phyloP scores from a whole-genome alignment of 495 filamentous ascomycete species.

The Friedmanniomyces simplex region DNA sequence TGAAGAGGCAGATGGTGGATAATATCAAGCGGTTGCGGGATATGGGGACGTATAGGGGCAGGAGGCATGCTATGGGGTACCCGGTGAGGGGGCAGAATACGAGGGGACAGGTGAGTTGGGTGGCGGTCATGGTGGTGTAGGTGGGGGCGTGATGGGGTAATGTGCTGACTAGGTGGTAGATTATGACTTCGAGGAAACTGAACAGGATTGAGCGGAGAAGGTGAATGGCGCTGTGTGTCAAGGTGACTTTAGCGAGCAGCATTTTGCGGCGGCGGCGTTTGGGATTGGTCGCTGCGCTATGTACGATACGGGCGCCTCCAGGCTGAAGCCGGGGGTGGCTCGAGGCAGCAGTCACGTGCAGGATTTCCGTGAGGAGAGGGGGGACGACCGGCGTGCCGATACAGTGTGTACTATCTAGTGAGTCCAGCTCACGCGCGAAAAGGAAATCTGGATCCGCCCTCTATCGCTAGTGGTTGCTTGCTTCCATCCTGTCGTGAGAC shows the following conservation, averaged over 20 bases:
- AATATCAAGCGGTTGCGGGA: conserved; percentile 81
- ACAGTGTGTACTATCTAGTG: neutral
- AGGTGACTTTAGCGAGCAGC: neutral
- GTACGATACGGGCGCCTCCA: neutral
- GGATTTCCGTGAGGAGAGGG: neutral
- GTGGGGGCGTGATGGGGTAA: neutral
- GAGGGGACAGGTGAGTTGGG: conserved; percentile 54
- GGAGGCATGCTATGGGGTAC: conserved; percentile 79
- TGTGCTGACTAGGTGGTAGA: conserved; percentile 38
- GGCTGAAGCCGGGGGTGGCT: neutral
- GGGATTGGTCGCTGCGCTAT: neutral
- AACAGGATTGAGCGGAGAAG: conserved; percentile 66
- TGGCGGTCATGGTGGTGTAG: too few relatives aligned
- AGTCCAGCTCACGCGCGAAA: neutral
- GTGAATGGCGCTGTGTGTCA: conserved; percentile 20
- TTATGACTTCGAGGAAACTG: conserved; percentile 62
- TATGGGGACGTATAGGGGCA: conserved; percentile 82
- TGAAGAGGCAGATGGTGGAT: conserved; percentile 61
- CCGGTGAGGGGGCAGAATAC: conserved; percentile 84
- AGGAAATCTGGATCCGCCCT: neutral
- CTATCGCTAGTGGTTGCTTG: neutral
- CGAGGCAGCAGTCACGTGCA: neutral
- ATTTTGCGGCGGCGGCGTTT: conserved; percentile 2
- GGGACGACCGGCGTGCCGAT: neutral
- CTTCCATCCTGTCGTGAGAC: neutral